Conservation (phyloP, 2,329 filamentous ascomycete species). For the Cladophialophora carrionii region DNA sequence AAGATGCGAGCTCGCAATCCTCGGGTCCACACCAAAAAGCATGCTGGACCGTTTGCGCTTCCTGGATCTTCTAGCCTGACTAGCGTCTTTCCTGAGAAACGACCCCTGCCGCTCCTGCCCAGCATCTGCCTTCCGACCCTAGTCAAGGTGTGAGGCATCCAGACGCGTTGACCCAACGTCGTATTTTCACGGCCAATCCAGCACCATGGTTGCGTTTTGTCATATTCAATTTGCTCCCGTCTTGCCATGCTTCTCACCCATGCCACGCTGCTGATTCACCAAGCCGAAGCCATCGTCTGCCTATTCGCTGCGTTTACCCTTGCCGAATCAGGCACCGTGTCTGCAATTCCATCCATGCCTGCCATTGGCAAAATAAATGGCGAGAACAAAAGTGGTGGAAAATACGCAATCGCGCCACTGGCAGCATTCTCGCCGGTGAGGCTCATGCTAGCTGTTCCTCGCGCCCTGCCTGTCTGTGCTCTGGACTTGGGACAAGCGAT, state of each 20-base stretch:
- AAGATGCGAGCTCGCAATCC: not conserved
- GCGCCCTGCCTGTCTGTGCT: constrained; percentile 10
- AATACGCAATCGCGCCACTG: constrained; percentile 20
- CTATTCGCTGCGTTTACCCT: constrained; percentile 10
- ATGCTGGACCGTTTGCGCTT: constrained; percentile 19
- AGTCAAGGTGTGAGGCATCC: constrained; percentile 9
- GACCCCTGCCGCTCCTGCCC: constrained; percentile 14
- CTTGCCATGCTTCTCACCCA: constrained; percentile 9
- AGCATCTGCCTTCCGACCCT: constrained; percentile 14
- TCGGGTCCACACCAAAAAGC: constrained; percentile 10
- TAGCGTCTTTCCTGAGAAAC: not conserved
- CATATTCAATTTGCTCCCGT: constrained; percentile 17
- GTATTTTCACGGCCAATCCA: constrained; percentile 7
- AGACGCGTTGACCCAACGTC: constrained; percentile 17
- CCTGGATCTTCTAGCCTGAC: constrained; percentile 10
- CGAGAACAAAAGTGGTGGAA: constrained; percentile 18
- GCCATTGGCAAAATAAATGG: constrained; percentile 13
- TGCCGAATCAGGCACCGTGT: constrained; percentile 4
- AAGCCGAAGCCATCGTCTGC: not conserved
- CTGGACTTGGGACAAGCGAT: constrained; percentile 9
- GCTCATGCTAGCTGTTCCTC: not conserved
- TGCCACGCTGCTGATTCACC: not conserved
- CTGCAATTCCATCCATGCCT: constrained; percentile 15
- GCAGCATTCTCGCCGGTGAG: constrained; percentile 11
- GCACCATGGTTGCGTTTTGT: not conserved